These are phyloP conservation scores for Emmonsia crescens DNA, from an alignment of 2,329 filamentous ascomycete species.

Conservation along the genomic window DNA sequence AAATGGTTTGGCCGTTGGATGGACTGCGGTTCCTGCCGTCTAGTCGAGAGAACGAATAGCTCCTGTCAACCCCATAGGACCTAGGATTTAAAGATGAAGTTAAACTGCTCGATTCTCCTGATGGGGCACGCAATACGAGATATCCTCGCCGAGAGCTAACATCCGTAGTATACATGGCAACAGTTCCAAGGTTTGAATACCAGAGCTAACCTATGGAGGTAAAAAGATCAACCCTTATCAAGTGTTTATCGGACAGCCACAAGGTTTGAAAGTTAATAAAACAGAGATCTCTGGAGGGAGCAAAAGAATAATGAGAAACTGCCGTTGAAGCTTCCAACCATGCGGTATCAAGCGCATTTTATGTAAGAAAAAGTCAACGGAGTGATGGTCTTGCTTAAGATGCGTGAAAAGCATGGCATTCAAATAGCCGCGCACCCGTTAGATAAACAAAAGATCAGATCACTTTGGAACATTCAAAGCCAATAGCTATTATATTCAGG, in stretches of 20 bases:
- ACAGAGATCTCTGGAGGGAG: background rate
- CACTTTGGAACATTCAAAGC: background rate
- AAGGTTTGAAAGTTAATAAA: background rate
- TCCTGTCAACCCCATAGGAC: background rate
- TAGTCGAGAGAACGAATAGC: background rate
- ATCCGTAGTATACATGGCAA: background rate
- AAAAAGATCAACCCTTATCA: background rate
- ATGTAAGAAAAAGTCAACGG: background rate
- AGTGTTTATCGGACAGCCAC: background rate
- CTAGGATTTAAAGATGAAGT: background rate
- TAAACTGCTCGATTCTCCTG: background rate
- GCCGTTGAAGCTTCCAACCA: background rate
- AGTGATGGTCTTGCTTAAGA: background rate
- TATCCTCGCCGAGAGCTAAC: background rate
- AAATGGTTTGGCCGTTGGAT: background rate
- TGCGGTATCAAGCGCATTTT: background rate
- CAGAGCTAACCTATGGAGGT: background rate
- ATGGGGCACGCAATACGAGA: background rate
- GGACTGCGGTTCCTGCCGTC: background rate
- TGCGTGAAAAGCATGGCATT: background rate
- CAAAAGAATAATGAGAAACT: background rate
- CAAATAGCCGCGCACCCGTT: background rate
- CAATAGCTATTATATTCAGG: background rate
- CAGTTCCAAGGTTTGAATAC: background rate
- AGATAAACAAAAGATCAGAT: background rate